These are phyloP conservation scores for Psilocybe sp. DNA, from an alignment of 768 basidiomycete genomes.

Conservation along the genomic window DNA sequence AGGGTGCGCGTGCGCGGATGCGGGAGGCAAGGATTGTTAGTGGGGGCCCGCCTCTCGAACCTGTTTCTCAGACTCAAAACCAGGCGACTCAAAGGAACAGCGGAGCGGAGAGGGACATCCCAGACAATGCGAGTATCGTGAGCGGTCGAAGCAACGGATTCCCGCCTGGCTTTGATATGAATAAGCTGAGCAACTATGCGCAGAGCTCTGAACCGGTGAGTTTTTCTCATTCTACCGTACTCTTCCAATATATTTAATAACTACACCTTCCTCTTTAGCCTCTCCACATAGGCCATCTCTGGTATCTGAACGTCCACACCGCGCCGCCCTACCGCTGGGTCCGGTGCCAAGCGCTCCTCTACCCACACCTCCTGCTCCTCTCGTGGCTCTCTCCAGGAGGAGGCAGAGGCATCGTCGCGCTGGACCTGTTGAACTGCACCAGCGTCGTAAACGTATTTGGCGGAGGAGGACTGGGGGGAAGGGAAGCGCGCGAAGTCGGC, in stretches of 20 bases:
- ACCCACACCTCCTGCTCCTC: conserved; percentile 77
- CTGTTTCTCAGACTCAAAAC: no score
- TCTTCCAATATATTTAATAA: conserved; percentile 3
- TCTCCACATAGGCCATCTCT: conserved; percentile 78
- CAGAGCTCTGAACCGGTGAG: conserved; percentile 49
- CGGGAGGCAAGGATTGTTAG: conserved; percentile 29
- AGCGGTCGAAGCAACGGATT: conserved; percentile 29
- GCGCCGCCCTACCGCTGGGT: conserved; percentile 76
- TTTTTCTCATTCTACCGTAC: conserved; percentile 11
- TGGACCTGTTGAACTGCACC: conserved; percentile 84
- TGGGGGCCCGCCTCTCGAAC: not conserved
- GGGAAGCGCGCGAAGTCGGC: conserved; percentile 29
- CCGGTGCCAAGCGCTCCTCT: conserved; percentile 78
- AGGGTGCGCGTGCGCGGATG: conserved; percentile 31
- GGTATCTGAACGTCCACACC: conserved; percentile 93
- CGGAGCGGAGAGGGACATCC: conserved; percentile 5
- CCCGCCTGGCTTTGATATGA: conserved; percentile 43
- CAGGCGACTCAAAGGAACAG: no score
- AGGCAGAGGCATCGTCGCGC: conserved; percentile 78
- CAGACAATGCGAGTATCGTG: conserved; percentile 27
- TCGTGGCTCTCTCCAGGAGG: conserved; percentile 87
- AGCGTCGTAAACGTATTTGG: conserved; percentile 42
- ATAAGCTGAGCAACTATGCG: conserved; percentile 44
- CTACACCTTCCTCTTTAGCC: conserved; percentile 54
- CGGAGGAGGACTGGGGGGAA: no score